A percentile compares a stretch with the other conserved stretches of the same genome.
These are phyloP conservation scores for Colletotrichum sublineola DNA, from an alignment of 2,329 filamentous ascomycete genomes.

Conservation along the genomic window DNA sequence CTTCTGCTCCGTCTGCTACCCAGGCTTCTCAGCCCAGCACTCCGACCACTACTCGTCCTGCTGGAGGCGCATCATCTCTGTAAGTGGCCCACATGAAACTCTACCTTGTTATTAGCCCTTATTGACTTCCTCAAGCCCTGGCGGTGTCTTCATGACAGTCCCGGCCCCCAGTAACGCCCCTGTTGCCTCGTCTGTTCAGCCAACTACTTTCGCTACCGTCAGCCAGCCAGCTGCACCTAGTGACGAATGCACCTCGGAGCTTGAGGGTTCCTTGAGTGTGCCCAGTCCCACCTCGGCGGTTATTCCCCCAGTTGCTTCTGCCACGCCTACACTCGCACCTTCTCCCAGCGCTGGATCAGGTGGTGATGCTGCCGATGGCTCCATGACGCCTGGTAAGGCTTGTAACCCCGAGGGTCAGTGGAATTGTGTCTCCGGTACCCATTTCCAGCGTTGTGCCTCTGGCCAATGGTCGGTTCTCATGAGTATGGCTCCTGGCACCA, in stretches of 20 bases:
- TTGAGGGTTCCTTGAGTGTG: slow-evolving; percentile 7
- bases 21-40: slow-evolving; percentile 17
- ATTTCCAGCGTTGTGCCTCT: slow-evolving; percentile 74
- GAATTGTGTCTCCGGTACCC: slow-evolving; percentile 68
- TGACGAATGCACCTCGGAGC: slow-evolving; percentile 21
- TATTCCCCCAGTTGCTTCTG: neutral
- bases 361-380: slow-evolving; percentile 46
- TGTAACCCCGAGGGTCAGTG: slow-evolving; percentile 69
- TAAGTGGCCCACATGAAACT: slow-evolving; percentile 43
- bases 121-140: slow-evolving; percentile 52
- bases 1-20: slow-evolving; percentile 44
- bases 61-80: slow-evolving; percentile 43
- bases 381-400: slow-evolving; percentile 53
- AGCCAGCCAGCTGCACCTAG: slow-evolving; percentile 45
- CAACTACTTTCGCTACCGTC: slow-evolving; percentile 47
- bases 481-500: slow-evolving; percentile 66
- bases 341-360: slow-evolving; percentile 27
- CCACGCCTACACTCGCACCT: neutral
- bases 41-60: slow-evolving; percentile 31
- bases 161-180: slow-evolving; percentile 43
- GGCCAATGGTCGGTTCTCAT: slow-evolving; percentile 66
- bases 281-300: slow-evolving; percentile 26
- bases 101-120: slow-evolving; percentile 19
- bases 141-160: slow-evolving; percentile 59
- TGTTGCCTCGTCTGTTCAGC: slow-evolving; percentile 26